Conservation (phyloP, 768 basidiomycete genomes). For the Termitomyces sp. region DNA sequence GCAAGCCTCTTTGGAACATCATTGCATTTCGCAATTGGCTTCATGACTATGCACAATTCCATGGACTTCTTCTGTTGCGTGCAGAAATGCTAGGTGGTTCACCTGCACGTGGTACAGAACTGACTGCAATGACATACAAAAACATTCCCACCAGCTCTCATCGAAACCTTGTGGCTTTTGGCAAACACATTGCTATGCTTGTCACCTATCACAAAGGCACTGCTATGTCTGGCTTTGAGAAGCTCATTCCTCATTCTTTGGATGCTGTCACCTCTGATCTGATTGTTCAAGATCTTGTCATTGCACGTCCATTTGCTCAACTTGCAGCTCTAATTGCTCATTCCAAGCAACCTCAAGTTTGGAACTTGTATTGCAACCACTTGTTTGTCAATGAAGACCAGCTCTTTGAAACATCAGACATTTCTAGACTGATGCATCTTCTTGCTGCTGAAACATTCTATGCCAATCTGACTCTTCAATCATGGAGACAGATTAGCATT, state of each 20-base stretch:
- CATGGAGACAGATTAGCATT: not conserved
- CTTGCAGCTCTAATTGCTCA: not conserved
- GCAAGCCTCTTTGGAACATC: not conserved
- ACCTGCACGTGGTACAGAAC: not conserved
- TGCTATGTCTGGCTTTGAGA: not conserved
- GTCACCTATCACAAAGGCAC: not conserved
- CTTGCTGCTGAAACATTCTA: not conserved
- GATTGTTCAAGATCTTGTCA: not conserved
- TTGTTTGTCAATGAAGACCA: not conserved
- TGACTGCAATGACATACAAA: not conserved
- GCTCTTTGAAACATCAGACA: not conserved
- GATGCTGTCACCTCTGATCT: not conserved
- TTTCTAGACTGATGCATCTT: not conserved
- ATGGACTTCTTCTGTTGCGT: not conserved
- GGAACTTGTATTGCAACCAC: not conserved
- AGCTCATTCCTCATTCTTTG: not conserved
- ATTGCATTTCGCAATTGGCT: not conserved
- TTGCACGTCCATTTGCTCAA: not conserved
- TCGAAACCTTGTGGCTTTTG: not conserved
- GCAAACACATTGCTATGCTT: not conserved
- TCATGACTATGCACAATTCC: not conserved
- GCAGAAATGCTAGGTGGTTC: not conserved
- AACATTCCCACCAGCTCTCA: not conserved
- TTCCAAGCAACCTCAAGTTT: fast-evolving
- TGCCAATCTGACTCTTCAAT: not conserved